Evolutionary conservation across 805 yeast genomes (phyloP), one percentile per base, ranked within the genome.

Genomic region (Diddensiella transvaalensis): DNA sequence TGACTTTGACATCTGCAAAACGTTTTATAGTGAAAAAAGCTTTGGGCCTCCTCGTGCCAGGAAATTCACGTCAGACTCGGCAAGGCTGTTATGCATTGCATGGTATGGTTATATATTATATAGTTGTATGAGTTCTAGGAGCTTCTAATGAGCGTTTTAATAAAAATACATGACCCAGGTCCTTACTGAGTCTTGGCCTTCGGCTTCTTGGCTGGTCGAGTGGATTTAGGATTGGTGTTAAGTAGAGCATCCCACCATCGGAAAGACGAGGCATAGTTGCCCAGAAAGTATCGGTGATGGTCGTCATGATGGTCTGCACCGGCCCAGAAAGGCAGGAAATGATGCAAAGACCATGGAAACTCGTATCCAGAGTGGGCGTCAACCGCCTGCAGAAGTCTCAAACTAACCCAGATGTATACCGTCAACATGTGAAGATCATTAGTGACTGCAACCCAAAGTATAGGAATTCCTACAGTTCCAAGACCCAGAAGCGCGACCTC

Each of bases 231-330:
- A 43, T 63, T 66, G n/a, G 99, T 90, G 66, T 84, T 83, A 58
- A 91, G 73, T 54, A 81, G 64, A 69, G 72, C 85, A 71, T 91
- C 99, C 95, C 96, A 89, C 87, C 95, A 87, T 72, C 97, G 83
- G 79, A 91, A 93, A 32, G 90, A 81, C 40, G 96, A 85, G 23
- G 97, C 93, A 67, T 88, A 91, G 70, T 90, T 89, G 57, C 98
- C 98, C 60, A 88, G 85, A 70, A 91, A 91, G 72, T 85, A 89
- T 67, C 87, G 95, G 68, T 91, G 99, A 66, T 91, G 99, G 70
- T 87, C 87, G 69, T 91, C 99, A 67, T 91, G 98, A 70, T 91
- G 98, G 62, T 87, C 96, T 19, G 97, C 96, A 57, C 98, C 98
- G 3, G 97, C 96, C 97, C 98, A 90, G 71, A 93, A 79, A 42